Conservation (phyloP, 352 stramenopile genomes). For the Phytophthora quininea region DNA sequence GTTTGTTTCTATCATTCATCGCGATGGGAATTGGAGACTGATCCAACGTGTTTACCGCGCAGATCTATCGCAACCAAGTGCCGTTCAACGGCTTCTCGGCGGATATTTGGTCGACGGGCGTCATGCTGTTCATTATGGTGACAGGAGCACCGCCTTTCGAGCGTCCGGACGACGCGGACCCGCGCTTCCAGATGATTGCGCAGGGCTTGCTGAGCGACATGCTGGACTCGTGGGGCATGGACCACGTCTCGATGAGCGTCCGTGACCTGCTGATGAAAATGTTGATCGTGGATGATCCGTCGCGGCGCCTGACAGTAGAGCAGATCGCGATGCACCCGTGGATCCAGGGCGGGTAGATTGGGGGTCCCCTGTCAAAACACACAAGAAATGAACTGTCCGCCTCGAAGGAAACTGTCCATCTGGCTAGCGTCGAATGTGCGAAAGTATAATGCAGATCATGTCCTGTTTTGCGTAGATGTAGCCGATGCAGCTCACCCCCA, state of each 20-base stretch:
- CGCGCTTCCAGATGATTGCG: slow-evolving; percentile 88
- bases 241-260: slow-evolving; percentile 73
- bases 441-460: neutral
- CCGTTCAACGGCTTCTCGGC: slow-evolving; percentile 92
- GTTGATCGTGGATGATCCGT: slow-evolving; percentile 84
- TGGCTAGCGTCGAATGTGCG: slow-evolving; percentile 26
- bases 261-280: slow-evolving; percentile 80
- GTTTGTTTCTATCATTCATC: neutral
- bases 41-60: neutral
- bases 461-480: neutral
- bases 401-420: slow-evolving; percentile 20
- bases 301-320: slow-evolving; percentile 75
- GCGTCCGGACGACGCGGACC: slow-evolving; percentile 77
- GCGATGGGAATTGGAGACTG: slow-evolving; percentile 2
- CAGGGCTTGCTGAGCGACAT: slow-evolving; percentile 81
- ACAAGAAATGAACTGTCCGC: slow-evolving; percentile 37
- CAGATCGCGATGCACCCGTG: slow-evolving; percentile 87
- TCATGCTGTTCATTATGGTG: slow-evolving; percentile 96
- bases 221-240: slow-evolving; percentile 89
- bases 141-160: slow-evolving; percentile 93
- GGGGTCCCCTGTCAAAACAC: slow-evolving; percentile 4
- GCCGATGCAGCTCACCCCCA: slow-evolving; percentile 51
- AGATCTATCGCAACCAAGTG: slow-evolving; percentile 91
- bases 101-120: slow-evolving; percentile 94
- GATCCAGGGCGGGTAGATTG: slow-evolving; percentile 66